These are phyloP conservation scores for Nectriaceae sp. DNA, from an alignment of 2,329 filamentous ascomycete species.

Conservation along the genomic window DNA sequence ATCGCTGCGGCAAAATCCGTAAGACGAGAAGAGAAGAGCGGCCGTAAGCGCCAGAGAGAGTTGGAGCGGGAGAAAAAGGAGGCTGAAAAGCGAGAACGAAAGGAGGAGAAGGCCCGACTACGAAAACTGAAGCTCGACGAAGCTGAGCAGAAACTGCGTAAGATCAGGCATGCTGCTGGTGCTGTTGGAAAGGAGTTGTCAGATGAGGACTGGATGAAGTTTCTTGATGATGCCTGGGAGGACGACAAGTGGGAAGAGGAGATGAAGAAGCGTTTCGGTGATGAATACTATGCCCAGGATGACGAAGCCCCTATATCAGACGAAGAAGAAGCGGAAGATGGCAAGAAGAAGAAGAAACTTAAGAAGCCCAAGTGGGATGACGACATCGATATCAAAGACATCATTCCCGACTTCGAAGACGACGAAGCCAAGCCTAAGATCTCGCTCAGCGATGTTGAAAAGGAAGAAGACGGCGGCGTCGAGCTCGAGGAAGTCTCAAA, in stretches of 20 bases:
- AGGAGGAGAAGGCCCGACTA: conserved; percentile 80
- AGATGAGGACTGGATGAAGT: conserved; percentile 79
- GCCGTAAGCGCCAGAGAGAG: conserved; percentile 77
- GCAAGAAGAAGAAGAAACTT: conserved; percentile 45
- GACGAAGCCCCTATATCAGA: conserved; percentile 68
- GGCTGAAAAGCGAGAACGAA: conserved; percentile 72
- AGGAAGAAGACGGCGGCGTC: conserved; percentile 37
- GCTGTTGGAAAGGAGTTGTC: conserved; percentile 65
- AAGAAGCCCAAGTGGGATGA: conserved; percentile 83
- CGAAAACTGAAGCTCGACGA: conserved; percentile 90
- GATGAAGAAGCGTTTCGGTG: conserved; percentile 86
- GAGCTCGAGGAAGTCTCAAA: conserved; percentile 40
- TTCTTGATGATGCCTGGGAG: conserved; percentile 88
- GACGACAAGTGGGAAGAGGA: conserved; percentile 87
- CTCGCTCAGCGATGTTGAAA: conserved; percentile 49
- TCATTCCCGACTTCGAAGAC: conserved; percentile 84
- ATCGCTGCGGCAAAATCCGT: conserved; percentile 80
- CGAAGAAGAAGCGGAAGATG: conserved; percentile 63
- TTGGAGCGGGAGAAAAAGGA: conserved; percentile 77
- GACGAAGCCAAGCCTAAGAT: conserved; percentile 55
- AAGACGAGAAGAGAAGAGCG: conserved; percentile 77
- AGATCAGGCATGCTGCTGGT: conserved; percentile 89
- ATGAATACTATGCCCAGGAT: conserved; percentile 84
- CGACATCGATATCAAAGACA: conserved; percentile 94
- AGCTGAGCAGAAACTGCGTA: conserved; percentile 80